phyloP scores from a whole-genome alignment of 2,329 filamentous ascomycete species.

The Xylaria sp. region DNA sequence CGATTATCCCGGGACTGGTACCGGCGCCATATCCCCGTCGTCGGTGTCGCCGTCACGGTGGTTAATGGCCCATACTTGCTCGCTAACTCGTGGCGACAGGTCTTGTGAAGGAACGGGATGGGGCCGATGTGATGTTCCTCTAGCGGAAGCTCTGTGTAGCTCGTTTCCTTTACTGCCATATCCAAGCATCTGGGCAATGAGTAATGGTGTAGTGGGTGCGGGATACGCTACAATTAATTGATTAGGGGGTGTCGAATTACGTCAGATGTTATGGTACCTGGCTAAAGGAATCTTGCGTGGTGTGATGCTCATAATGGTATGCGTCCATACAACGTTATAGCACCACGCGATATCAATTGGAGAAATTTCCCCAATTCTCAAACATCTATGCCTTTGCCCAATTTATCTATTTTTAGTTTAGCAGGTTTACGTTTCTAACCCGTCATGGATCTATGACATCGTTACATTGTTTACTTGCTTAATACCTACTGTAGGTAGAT shows the following conservation, averaged over 20 bases:
- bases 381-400: no score
- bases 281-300: no score
- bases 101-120: constrained; percentile 4
- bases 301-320: no score
- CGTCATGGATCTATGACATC: no score
- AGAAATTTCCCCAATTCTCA: no score
- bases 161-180: neutral
- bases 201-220: neutral
- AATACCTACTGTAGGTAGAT: no score
- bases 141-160: neutral
- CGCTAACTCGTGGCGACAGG: neutral
- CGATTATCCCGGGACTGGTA: constrained; percentile 26
- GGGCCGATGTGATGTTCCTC: constrained; percentile 1
- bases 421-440: no score
- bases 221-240: neutral
- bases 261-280: no score
- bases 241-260: neutral
- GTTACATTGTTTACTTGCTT: no score
- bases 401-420: no score
- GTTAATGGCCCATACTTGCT: neutral
- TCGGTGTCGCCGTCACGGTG: neutral
- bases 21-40: constrained; percentile 5
- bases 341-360: no score
- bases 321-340: no score
- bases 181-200: neutral